A percentile compares a stretch with the other conserved stretches of the same genome.
These are phyloP conservation scores for Talaromyces albobiverticillius DNA, from an alignment of 2,329 filamentous ascomycete genomes.

Conservation along the genomic window DNA sequence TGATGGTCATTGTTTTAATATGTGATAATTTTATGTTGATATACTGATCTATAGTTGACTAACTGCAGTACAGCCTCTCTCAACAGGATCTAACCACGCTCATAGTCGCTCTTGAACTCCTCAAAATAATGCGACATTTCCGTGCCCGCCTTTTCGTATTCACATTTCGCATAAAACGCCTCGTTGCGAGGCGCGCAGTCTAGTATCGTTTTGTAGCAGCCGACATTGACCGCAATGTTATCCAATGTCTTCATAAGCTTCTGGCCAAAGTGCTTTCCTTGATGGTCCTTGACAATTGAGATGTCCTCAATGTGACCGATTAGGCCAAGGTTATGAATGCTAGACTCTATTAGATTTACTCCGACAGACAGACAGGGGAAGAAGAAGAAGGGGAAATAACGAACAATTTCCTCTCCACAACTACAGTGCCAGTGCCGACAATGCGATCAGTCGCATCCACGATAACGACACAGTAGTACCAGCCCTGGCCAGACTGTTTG, in stretches of 20 bases:
- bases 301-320: slow-evolving; percentile 15
- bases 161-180: slow-evolving; percentile 14
- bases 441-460: slow-evolving; percentile 9
- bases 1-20: no score
- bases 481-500: slow-evolving; percentile 9
- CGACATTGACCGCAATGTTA: slow-evolving; percentile 7
- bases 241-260: slow-evolving; percentile 13
- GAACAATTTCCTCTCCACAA: slow-evolving; percentile 15
- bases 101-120: slow-evolving; percentile 6
- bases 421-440: slow-evolving; percentile 10
- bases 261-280: slow-evolving; percentile 13
- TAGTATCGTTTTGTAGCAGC: slow-evolving; percentile 15
- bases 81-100: slow-evolving; percentile 2
- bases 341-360: no score
- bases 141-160: background rate
- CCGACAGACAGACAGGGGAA: no score
- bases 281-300: slow-evolving; percentile 12
- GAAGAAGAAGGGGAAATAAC: background rate
- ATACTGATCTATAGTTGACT: no score
- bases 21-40: no score
- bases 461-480: slow-evolving; percentile 15
- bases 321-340: slow-evolving; percentile 12
- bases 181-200: slow-evolving; percentile 8
- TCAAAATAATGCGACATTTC: slow-evolving; percentile 16
- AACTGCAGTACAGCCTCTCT: no score